phyloP scores from a whole-genome alignment of 1,284 basidiomycete genomes.

The Sporisorium iseilematis-ciliati region DNA sequence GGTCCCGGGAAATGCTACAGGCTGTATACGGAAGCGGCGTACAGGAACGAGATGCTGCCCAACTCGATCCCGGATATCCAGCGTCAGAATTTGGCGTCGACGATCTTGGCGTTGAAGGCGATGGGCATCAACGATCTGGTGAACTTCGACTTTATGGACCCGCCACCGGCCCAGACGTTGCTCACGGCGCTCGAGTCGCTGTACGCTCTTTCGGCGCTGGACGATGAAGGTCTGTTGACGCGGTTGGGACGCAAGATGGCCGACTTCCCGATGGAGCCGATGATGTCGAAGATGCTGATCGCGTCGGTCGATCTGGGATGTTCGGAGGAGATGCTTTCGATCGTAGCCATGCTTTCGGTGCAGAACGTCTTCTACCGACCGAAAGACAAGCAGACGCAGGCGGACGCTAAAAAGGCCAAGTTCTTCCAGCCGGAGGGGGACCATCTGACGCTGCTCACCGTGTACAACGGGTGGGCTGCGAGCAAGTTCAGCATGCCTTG shows the following conservation, averaged over 20 bases:
- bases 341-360: constrained; percentile 97
- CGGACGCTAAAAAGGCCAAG: constrained; percentile 98
- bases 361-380: constrained; percentile 97
- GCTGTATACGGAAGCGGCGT: constrained; percentile 96
- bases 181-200: constrained; percentile 91
- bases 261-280: constrained; percentile 97
- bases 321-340: constrained; percentile 95
- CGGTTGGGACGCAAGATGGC: constrained; percentile 97
- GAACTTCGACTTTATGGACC: constrained; percentile 99
- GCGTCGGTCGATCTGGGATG: constrained; percentile 95
- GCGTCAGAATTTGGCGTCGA: constrained; percentile 90
- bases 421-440: constrained; percentile 88
- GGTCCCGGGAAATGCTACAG: constrained; percentile 99
- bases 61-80: constrained; percentile 98
- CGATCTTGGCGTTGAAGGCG: constrained; percentile 94
- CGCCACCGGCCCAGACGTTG: constrained; percentile 95
- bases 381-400: constrained; percentile 98
- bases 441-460: constrained; percentile 91
- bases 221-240: constrained; percentile 95
- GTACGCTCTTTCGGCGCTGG: constrained; percentile 93
- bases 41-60: constrained; percentile 98
- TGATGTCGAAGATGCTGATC: constrained; percentile 96
- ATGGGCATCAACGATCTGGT: constrained; percentile 99
- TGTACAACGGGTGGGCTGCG: constrained; percentile 98
- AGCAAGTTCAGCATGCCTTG: constrained; percentile 91